Evolutionary conservation across 495 filamentous ascomycete species (phyloP).

Genomic region (Aspergillus wentii): DNA sequence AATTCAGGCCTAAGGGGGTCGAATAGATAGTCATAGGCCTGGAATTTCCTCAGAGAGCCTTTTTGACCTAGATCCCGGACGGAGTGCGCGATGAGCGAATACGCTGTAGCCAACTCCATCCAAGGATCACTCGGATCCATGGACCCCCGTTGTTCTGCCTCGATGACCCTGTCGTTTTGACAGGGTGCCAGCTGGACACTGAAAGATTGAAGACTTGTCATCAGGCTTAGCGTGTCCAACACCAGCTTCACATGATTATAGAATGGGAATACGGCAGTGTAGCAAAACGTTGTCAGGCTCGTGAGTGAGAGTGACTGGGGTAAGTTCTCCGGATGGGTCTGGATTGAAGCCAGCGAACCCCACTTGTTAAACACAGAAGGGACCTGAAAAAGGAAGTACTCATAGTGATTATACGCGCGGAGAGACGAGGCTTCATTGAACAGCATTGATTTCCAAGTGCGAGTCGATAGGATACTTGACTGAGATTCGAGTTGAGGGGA

Average conservation of each 20-base stretch:
- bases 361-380: constrained; percentile 32
- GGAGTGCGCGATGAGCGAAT: constrained; percentile 30
- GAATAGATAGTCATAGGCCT: constrained; percentile 23
- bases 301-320: constrained; percentile 11
- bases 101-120: constrained; percentile 39
- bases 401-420: constrained; percentile 39
- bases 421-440: constrained; percentile 40
- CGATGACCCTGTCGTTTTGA: constrained; percentile 24
- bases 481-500: constrained; percentile 8
- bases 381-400: constrained; percentile 35
- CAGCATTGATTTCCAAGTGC: constrained; percentile 28
- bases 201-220: constrained; percentile 23
- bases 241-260: constrained; percentile 39
- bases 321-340: constrained; percentile 2
- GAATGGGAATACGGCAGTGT: constrained; percentile 41
- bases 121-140: constrained; percentile 40
- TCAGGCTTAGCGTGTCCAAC: constrained; percentile 21
- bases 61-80: constrained; percentile 16
- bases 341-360: constrained; percentile 12
- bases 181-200: constrained; percentile 30
- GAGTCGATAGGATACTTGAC: constrained; percentile 16
- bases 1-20: constrained; percentile 27
- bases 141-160: constrained; percentile 35
- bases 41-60: constrained; percentile 19
- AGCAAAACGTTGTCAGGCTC: constrained; percentile 27